A percentile compares a stretch with the other conserved stretches of the same genome.
phyloP scores from a whole-genome alignment of 2,329 filamentous ascomycete species.

The Penicillium vulpinum region DNA sequence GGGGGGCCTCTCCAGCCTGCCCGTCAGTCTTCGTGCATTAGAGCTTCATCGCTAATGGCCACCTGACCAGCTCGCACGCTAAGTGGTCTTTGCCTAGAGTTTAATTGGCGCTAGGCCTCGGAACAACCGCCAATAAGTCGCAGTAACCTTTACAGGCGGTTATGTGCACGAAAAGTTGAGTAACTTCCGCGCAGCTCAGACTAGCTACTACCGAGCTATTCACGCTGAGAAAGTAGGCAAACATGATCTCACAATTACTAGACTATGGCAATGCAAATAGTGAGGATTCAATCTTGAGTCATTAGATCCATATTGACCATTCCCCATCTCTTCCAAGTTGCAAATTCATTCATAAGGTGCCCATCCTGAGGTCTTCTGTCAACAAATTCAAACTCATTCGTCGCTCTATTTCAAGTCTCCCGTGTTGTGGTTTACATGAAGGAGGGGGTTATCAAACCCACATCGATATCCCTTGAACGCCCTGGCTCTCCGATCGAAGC shows the following conservation, averaged over 20 bases:
- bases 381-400: too few relatives aligned
- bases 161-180: conserved; percentile 38
- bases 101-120: conserved; percentile 40
- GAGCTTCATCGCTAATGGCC: conserved; percentile 34
- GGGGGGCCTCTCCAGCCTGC: conserved; percentile 25
- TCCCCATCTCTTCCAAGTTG: too few relatives aligned
- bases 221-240: conserved; percentile 30
- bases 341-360: too few relatives aligned
- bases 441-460: too few relatives aligned
- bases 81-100: conserved; percentile 29
- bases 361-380: too few relatives aligned
- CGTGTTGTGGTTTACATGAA: too few relatives aligned
- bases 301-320: too few relatives aligned
- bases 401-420: too few relatives aligned
- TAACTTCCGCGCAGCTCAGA: conserved; percentile 37
- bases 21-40: conserved; percentile 24
- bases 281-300: conserved; percentile 26
- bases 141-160: conserved; percentile 43
- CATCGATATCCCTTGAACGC: too few relatives aligned
- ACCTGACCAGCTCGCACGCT: conserved; percentile 22
- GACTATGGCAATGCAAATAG: conserved; percentile 39
- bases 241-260: conserved; percentile 37
- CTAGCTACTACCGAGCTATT: conserved; percentile 36
- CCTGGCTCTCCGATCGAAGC: not conserved
- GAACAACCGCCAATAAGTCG: conserved; percentile 22